Evolutionary conservation across 2,329 filamentous ascomycete species (phyloP), one percentile per base, ranked within the genome.

Genomic region (Trichothecium roseum): DNA sequence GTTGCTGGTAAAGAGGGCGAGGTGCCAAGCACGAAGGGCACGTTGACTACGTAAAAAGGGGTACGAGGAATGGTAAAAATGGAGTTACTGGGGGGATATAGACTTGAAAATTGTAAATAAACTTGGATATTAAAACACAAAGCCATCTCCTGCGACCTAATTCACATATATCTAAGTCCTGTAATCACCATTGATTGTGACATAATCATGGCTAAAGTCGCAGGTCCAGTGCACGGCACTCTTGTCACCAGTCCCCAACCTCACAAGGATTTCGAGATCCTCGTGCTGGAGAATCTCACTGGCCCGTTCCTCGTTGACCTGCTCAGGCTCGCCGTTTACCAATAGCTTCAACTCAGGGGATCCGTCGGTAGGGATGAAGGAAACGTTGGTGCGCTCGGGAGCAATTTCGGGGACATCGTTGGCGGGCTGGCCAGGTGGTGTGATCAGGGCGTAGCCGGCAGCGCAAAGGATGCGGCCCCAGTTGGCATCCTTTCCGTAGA

Each of bases 401-500:
- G 73, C 61, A 35, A 91, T 73, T 31, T 76, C 74, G 2, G 68
- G 64, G 1, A 81, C 75, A 1, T 79, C 74, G 39, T 68, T 72
- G 28, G 64, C 55, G n/a, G 66, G 60, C 47, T 66, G 57, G 2
- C 70, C 73, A 1, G 72, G 74, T 45, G 74, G 72, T 2, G 69
- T 72, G 42, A 80, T 68, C 32, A 77, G 62, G 12, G 76, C 68
- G 55, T 96, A 96, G 3, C 91, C 91, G 4, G 88, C 87, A 1
- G 91, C 89, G 57, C 91, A 96, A 18, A 96, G 72, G 42, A 98
- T 94, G 37, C 91, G 86, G 24, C 91, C 91, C 91, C 91, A 98
- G 67, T 98, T 98, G 14, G 91, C 91, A 55, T 98, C 91, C 56
- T 87, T 86, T 45, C 91, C 91, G 59, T 98, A 98, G 28, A 98